A percentile compares a stretch with the other conserved stretches of the same genome.
phyloP scores from a whole-genome alignment of 768 basidiomycete genomes.

The Amanita thiersii region DNA sequence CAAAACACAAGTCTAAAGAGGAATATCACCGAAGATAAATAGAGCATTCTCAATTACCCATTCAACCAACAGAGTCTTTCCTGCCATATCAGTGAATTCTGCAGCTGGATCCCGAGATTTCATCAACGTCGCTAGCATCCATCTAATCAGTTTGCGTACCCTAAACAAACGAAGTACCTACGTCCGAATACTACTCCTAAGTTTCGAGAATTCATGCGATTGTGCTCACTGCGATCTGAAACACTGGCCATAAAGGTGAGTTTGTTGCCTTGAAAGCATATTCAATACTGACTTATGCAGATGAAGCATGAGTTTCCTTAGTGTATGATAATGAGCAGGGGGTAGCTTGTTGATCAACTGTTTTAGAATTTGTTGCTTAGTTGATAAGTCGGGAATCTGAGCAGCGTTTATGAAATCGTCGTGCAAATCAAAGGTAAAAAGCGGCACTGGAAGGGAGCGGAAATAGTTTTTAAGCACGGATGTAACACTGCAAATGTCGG shows the following conservation, averaged over 20 bases:
- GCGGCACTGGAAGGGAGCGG: slow-evolving; percentile 83
- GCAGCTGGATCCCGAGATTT: slow-evolving; percentile 77
- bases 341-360: slow-evolving; percentile 76
- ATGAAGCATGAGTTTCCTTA: slow-evolving; percentile 79
- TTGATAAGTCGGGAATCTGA: slow-evolving; percentile 51
- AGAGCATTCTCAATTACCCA: slow-evolving; percentile 91
- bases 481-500: slow-evolving; percentile 95
- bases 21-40: slow-evolving; percentile 32
- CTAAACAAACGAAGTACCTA: slow-evolving; percentile 35
- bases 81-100: slow-evolving; percentile 97
- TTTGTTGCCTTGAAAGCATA: not conserved
- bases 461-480: slow-evolving; percentile 97
- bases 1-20: slow-evolving; percentile 2
- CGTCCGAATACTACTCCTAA: slow-evolving; percentile 98
- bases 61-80: slow-evolving; percentile 87
- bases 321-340: slow-evolving; percentile 79
- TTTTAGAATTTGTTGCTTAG: slow-evolving; percentile 53
- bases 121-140: slow-evolving; percentile 78
- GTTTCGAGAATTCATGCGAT: slow-evolving; percentile 93
- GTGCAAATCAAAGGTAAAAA: slow-evolving; percentile 87
- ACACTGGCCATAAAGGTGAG: slow-evolving; percentile 30
- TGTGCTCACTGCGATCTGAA: slow-evolving; percentile 56
- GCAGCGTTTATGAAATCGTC: slow-evolving; percentile 82
- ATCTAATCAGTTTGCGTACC: slow-evolving; percentile 1
- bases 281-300: slow-evolving; percentile 62